These are phyloP conservation scores for Nicotiana paniculata DNA, from an alignment of 257 asterid species.

Conservation along the genomic window DNA sequence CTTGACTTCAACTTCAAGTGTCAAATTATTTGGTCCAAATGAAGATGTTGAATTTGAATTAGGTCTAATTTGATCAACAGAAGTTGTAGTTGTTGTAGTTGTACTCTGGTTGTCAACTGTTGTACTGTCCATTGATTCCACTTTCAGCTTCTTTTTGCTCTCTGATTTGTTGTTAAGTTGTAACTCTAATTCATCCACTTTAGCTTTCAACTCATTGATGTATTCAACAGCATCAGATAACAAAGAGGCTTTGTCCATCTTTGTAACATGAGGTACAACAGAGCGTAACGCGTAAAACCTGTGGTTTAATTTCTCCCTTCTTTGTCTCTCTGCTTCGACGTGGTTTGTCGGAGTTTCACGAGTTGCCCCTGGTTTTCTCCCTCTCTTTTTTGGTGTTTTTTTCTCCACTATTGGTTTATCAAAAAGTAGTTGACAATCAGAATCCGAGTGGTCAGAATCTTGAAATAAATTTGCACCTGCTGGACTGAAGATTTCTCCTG, in stretches of 20 bases:
- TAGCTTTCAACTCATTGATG: constrained; percentile 54
- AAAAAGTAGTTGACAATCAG: not conserved
- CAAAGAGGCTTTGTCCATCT: constrained; percentile 77
- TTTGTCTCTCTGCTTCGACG: constrained; percentile 85
- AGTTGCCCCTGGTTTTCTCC: constrained; percentile 35
- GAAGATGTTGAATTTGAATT: not conserved
- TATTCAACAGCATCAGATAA: constrained; percentile 70
- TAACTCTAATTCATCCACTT: constrained; percentile 44
- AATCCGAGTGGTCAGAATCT: not conserved
- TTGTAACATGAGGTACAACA: constrained; percentile 73
- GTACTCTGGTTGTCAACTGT: not conserved
- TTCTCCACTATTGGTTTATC: not conserved
- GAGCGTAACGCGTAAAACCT: constrained; percentile 68
- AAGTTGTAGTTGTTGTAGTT: not conserved
- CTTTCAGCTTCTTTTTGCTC: constrained; percentile 13
- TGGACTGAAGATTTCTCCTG: not conserved
- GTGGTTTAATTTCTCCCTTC: constrained; percentile 88
- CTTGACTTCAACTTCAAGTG: constrained; percentile 54
- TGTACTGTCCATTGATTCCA: not conserved
- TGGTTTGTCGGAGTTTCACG: constrained; percentile 39
- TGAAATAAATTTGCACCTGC: not conserved
- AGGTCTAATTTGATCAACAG: not conserved
- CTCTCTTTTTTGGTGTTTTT: constrained; percentile 41
- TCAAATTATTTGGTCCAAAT: no score
- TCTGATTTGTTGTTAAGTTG: constrained; percentile 3